Evolutionary conservation across 805 yeast genomes (phyloP), one percentile per base, ranked within the genome.

Genomic region (Lachancea thermotolerans): DNA sequence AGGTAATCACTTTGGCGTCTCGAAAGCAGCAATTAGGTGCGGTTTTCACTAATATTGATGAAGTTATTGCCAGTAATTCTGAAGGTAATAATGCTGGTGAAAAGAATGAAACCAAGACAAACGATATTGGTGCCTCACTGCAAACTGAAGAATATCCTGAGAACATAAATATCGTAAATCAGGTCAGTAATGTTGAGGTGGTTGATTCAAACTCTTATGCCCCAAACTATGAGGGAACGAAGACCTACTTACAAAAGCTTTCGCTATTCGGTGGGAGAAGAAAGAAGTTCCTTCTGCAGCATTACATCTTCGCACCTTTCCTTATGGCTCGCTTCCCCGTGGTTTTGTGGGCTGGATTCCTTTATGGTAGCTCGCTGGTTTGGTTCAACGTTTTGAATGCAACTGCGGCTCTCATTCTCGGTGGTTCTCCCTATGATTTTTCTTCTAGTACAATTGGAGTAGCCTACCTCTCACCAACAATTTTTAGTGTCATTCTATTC

Each of bases 281-380:
- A 55, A 50, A 66, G 41, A 52, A 57, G 35, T 62, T 66, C 53
- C 39, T 64, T 37, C 50, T 64, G 18, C 58, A 51, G 16, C 60
- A 57, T 47, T 63, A 55, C 54, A 50, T 67, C 48, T 49, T 56
- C 42, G 74, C 69, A 28, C 73, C 74, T 2, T 64, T 68, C 48
- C 57, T 58, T 36, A 68, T 72, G 70, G 60, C 67, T 3, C 67
- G 67, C 38, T 68, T 73, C 46, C 83, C 85, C 2, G 68, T 74
- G 12, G 78, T 81, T 2, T 55, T 78, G n/a, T 81, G 78, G 71
- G 71, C 77, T n/a, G 83, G 83, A 0, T 67, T 77, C 50, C 60
- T 71, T 15, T 75, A 75, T 49, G 81, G 81, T 9, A 58, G 71
- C 5, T 67, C 75, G 2, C 60, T 75, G 18, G 68, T 70, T 44